Evolutionary conservation across 2,329 filamentous ascomycete species (phyloP).

Genomic region (Helminthosporium solani): DNA sequence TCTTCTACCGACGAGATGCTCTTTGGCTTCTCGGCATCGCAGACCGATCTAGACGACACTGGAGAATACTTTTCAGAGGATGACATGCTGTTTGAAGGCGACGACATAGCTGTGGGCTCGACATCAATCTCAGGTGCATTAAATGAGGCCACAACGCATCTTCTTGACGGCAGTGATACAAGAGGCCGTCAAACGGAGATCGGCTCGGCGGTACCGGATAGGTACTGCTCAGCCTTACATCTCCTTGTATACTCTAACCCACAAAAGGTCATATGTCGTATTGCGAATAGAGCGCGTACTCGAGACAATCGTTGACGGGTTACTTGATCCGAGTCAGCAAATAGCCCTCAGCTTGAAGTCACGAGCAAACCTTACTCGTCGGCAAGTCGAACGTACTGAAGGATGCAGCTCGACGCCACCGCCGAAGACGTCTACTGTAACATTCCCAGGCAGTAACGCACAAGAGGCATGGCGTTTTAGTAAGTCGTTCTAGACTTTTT

Average conservation of each 20-base stretch:
- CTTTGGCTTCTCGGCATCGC: constrained; percentile 21
- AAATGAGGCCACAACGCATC: not conserved
- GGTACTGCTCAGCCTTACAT: constrained; percentile 1
- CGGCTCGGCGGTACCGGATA: not conserved
- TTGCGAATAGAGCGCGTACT: constrained; percentile 59
- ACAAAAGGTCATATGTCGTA: constrained; percentile 44
- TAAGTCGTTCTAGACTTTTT: constrained; percentile 23
- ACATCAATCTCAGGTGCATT: not conserved
- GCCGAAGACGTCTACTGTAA: constrained; percentile 32
- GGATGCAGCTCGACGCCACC: constrained; percentile 9
- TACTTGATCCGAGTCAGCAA: constrained; percentile 51
- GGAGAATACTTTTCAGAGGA: constrained; percentile 19
- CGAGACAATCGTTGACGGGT: constrained; percentile 52
- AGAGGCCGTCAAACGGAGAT: not conserved
- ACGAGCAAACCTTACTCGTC: constrained; percentile 25
- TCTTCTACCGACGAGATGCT: constrained; percentile 33
- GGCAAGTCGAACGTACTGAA: constrained; percentile 10
- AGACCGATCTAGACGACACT: constrained; percentile 14
- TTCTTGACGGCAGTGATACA: no score
- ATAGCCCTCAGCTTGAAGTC: constrained; percentile 53
- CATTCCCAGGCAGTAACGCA: constrained; percentile 56
- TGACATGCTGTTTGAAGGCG: constrained; percentile 23
- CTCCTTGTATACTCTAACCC: constrained; percentile 5
- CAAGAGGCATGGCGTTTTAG: constrained; percentile 62
- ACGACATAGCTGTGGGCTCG: not conserved